Percentiles rank a stretch among this genome's conserved stretches.
phyloP scores from a whole-genome alignment of 2,329 filamentous ascomycete species.

The Colletotrichum lini region DNA sequence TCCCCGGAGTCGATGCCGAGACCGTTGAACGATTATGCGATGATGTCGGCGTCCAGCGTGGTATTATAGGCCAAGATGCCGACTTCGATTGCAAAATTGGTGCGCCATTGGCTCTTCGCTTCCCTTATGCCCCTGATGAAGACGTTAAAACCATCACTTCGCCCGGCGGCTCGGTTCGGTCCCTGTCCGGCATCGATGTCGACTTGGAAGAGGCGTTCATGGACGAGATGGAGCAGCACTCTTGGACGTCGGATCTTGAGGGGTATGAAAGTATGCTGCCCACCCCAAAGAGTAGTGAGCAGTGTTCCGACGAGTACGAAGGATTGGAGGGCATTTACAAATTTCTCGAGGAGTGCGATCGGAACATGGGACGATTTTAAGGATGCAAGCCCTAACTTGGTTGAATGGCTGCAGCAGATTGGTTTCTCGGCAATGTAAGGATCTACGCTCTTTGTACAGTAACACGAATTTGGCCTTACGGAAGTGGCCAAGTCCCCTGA shows the following conservation, averaged over 20 bases:
- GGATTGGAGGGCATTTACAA: slow-evolving; percentile 71
- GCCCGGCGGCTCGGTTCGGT: slow-evolving; percentile 64
- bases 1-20: slow-evolving; percentile 89
- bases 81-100: slow-evolving; percentile 79
- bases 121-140: slow-evolving; percentile 83
- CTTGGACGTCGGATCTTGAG: slow-evolving; percentile 64
- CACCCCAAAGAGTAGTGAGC: slow-evolving; percentile 55
- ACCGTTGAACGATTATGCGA: slow-evolving; percentile 88
- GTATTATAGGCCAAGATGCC: slow-evolving; percentile 82
- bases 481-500: slow-evolving; percentile 13
- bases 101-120: slow-evolving; percentile 81
- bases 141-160: slow-evolving; percentile 56
- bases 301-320: slow-evolving; percentile 65
- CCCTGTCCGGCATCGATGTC: slow-evolving; percentile 56
- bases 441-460: slow-evolving; percentile 46
- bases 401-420: slow-evolving; percentile 5
- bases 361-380: slow-evolving; percentile 54
- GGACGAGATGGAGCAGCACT: slow-evolving; percentile 61
- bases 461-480: slow-evolving; percentile 10
- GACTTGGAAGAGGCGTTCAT: slow-evolving; percentile 55
- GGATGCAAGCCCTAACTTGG: not conserved
- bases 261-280: slow-evolving; percentile 68
- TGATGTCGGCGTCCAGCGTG: slow-evolving; percentile 87
- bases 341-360: slow-evolving; percentile 72
- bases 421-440: slow-evolving; percentile 27